These are phyloP conservation scores for Centaurea solstitialis DNA, from an alignment of 129 eudicot species.

Conservation along the genomic window DNA sequence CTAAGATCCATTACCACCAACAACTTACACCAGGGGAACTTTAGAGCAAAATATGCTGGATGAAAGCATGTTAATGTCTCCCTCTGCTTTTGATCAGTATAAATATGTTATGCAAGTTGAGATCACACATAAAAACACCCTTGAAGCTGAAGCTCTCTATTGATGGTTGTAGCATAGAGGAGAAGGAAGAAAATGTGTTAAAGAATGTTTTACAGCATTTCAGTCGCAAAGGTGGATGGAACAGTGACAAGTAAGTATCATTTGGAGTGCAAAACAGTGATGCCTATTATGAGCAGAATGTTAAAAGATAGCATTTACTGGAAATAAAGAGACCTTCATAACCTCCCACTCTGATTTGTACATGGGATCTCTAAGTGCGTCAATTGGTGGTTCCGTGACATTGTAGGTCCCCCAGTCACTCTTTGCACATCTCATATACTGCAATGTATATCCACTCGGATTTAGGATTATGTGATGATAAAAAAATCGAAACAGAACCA, in stretches of 20 bases:
- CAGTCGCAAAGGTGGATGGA: not conserved
- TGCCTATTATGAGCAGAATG: too few relatives aligned
- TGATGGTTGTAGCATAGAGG: too few relatives aligned
- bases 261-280: not conserved
- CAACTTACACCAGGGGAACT: too few relatives aligned
- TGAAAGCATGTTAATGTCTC: too few relatives aligned
- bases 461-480: not conserved
- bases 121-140: too few relatives aligned
- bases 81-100: too few relatives aligned
- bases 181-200: too few relatives aligned
- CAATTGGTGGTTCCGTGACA: slow-evolving; percentile 96
- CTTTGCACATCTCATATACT: slow-evolving; percentile 94
- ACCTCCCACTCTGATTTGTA: slow-evolving; percentile 91
- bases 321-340: slow-evolving; percentile 57
- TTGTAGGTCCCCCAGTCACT: slow-evolving; percentile 89
- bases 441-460: slow-evolving; percentile 26
- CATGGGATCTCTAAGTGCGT: slow-evolving; percentile 95
- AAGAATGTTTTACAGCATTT: too few relatives aligned
- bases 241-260: not conserved
- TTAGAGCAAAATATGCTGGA: too few relatives aligned
- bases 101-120: too few relatives aligned
- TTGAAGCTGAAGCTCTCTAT: too few relatives aligned
- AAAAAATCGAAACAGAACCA: not conserved
- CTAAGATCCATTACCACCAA: too few relatives aligned
- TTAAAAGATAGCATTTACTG: not conserved